Evolutionary conservation across 352 stramenopile genomes (phyloP), one percentile per base, ranked within the genome.

Genomic region (Pythium monospermum): DNA sequence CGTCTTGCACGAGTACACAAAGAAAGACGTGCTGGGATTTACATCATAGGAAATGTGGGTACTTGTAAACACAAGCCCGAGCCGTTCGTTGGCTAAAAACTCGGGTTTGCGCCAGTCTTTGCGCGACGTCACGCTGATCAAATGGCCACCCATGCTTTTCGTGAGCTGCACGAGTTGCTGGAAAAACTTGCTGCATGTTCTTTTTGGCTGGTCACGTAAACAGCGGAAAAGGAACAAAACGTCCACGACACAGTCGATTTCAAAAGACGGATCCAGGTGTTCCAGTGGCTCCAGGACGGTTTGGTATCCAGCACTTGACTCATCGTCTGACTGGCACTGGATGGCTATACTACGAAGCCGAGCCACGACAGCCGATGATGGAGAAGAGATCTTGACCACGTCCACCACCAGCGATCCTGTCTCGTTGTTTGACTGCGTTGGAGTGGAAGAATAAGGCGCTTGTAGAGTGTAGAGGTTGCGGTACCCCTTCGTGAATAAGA

Each of bases 91-190:
- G 0, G 68, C 56, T 15, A 88, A 36, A 31, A 71, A 88, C 23
- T 83, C 73, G 40, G 72, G 66, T 36, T 81, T 82, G 33, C 74
- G 70, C 77, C 77, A 88, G 28, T 81, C 73, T 49, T 85, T 88
- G 21, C 74, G 62, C 18, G 69, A 68, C 2, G 74, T 78, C 3
- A 88, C 22, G 18, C 59, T 83, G 35, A 84, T 49, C 7, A 86
- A 27, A 19, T 39, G 57, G 12, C 49, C 22, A 18, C 8, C 19
- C 38, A 8, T 53, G 18, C 23, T 22, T 18, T 1, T n/a, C 1
- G 45, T 28, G 58, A 43, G 46, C 47, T 21, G 51, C 8, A 73
- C 55, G 15, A 85, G 16, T 3, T 63, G 53, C 25, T 78, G 49
- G 31, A 88, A 83, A 21, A 81, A 63, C 2, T 35, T 43, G 0